Evolutionary conservation across 805 yeast species (phyloP).

Genomic region (Wickerhamomyces canadensis): DNA sequence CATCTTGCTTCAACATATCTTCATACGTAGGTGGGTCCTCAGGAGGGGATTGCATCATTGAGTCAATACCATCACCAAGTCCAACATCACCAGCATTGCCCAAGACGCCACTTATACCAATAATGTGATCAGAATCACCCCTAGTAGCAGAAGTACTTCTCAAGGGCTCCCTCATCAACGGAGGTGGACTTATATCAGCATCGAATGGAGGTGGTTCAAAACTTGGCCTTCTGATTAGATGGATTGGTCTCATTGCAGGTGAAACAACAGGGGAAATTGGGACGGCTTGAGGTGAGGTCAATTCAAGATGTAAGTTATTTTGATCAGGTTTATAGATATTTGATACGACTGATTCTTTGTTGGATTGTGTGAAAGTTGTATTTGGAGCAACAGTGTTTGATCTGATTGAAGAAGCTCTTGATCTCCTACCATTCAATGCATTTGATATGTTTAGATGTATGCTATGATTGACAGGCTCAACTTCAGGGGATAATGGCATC

Average conservation of each 20-base stretch:
- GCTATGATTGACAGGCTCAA: constrained; percentile 36
- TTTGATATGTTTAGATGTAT: background rate
- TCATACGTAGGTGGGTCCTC: constrained; percentile 30
- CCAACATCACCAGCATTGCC: background rate
- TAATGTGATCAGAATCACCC: constrained; percentile 3
- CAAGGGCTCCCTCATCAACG: constrained; percentile 12
- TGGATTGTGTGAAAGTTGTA: background rate
- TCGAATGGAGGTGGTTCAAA: constrained; percentile 62
- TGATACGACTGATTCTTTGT: constrained; percentile 21
- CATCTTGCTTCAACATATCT: constrained; percentile 20
- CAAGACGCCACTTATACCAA: background rate
- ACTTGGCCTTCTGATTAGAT: constrained; percentile 47
- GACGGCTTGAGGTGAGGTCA: constrained; percentile 60
- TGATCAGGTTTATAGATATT: constrained; percentile 61
- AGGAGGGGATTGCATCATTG: constrained; percentile 17
- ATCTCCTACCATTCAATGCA: constrained; percentile 21
- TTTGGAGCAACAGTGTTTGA: background rate
- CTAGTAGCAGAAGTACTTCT: constrained; percentile 4
- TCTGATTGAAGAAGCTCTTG: constrained; percentile 26
- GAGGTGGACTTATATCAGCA: constrained; percentile 35
- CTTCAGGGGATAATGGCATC: constrained; percentile 56
- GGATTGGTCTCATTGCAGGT: constrained; percentile 46
- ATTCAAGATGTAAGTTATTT: constrained; percentile 34
- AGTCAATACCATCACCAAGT: constrained; percentile 1
- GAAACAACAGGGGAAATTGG: constrained; percentile 51